phyloP scores from a whole-genome alignment of 116 monocot species.

The Iris pallida region DNA sequence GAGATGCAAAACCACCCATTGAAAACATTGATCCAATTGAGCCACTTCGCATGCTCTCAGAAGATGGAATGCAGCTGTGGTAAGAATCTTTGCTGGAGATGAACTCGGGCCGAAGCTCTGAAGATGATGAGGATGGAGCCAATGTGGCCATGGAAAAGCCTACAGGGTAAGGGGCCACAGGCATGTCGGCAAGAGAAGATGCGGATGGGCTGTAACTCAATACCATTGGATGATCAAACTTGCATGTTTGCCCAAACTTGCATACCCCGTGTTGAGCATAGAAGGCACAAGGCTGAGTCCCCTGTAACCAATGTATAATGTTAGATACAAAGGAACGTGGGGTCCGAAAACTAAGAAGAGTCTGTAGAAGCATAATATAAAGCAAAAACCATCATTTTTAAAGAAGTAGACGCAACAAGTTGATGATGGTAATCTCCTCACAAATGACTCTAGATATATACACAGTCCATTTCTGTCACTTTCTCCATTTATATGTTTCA shows the following conservation, averaged over 20 bases:
- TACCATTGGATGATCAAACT: constrained; percentile 78
- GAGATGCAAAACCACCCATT: neutral
- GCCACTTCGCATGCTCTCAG: constrained; percentile 30
- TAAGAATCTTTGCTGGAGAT: constrained; percentile 12
- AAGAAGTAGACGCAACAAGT: too few species aligned
- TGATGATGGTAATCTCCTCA: too few species aligned
- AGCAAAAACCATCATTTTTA: too few species aligned
- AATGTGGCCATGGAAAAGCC: constrained; percentile 9
- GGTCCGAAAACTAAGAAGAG: too few species aligned
- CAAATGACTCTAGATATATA: too few species aligned
- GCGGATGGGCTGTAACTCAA: constrained; percentile 55
- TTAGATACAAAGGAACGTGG: neutral
- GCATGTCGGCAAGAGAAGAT: constrained; percentile 60
- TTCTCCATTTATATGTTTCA: too few species aligned
- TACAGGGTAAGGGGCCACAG: constrained; percentile 45
- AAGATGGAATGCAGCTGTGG: constrained; percentile 18
- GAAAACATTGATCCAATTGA: constrained; percentile 19
- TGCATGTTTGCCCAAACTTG: constrained; percentile 76
- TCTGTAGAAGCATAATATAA: too few species aligned
- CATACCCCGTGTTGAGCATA: constrained; percentile 63
- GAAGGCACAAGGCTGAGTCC: constrained; percentile 55
- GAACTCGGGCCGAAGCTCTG: constrained; percentile 1
- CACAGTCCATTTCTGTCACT: too few species aligned
- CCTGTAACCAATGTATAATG: constrained; percentile 30
- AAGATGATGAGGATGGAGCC: constrained; percentile 13